These are phyloP conservation scores for Nicotiana paniculata DNA, from an alignment of 257 asterid genomes.

Conservation along the genomic window DNA sequence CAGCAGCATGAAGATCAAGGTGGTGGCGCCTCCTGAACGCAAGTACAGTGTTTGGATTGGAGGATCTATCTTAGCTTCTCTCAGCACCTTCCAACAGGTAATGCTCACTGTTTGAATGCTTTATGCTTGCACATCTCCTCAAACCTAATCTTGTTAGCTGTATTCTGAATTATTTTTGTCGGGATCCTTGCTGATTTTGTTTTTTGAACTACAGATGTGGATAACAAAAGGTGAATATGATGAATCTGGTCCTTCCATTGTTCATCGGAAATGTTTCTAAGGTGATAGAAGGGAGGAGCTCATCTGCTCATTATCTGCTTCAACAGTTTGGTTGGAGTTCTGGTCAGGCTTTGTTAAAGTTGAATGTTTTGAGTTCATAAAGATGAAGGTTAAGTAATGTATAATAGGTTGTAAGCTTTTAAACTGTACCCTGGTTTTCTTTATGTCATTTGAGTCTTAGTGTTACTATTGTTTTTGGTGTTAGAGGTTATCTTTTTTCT, in stretches of 20 bases:
- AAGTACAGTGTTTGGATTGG: conserved; percentile 39
- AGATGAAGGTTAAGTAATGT: not conserved
- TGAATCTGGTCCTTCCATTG: conserved; percentile 18
- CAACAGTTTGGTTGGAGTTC: not conserved
- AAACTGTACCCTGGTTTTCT: not conserved
- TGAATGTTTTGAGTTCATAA: conserved; percentile 4
- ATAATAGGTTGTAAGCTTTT: conserved; percentile 4
- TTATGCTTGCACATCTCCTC: not conserved
- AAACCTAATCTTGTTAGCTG: conserved; percentile 6
- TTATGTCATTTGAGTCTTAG: not conserved
- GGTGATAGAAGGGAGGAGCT: not conserved
- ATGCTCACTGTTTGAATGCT: too few species aligned
- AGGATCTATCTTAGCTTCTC: conserved; percentile 31
- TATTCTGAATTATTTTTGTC: conserved; percentile 2
- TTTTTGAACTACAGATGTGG: conserved; percentile 13
- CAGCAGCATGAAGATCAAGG: conserved; percentile 26
- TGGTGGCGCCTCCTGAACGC: conserved; percentile 35
- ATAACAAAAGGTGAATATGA: conserved; percentile 18
- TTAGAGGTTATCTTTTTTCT: not conserved
- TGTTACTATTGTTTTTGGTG: not conserved
- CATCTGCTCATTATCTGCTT: conserved; percentile 1
- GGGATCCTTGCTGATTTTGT: not conserved
- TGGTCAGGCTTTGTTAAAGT: not conserved
- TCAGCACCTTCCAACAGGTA: conserved; percentile 33
- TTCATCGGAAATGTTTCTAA: conserved; percentile 19